These are phyloP conservation scores for Stachybotrys echinatus DNA, from an alignment of 2,329 filamentous ascomycete genomes.

Conservation along the genomic window DNA sequence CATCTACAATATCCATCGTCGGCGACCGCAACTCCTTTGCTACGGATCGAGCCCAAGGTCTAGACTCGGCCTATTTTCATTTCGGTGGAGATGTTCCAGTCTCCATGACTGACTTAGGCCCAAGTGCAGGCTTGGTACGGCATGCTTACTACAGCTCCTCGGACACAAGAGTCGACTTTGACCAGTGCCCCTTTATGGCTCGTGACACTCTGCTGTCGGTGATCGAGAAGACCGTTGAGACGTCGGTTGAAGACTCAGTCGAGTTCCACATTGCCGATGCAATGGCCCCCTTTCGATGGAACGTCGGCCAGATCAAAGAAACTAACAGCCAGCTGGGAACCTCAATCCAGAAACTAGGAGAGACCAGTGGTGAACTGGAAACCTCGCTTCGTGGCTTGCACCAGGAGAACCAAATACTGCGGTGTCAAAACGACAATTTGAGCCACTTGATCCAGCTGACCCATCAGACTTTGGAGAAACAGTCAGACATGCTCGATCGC, in stretches of 20 bases:
- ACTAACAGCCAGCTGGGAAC: too few species aligned
- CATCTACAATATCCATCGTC: too few species aligned
- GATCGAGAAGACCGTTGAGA: background rate
- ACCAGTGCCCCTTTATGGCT: background rate
- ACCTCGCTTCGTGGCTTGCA: constrained; percentile 9
- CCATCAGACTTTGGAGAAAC: constrained; percentile 11
- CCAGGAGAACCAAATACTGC: constrained; percentile 10
- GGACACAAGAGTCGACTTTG: background rate
- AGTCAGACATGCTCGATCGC: constrained; percentile 10
- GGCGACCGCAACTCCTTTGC: too few species aligned
- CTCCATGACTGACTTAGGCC: too few species aligned
- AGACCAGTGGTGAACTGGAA: background rate
- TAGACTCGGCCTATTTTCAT: too few species aligned
- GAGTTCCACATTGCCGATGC: constrained; percentile 27
- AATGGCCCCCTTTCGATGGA: constrained; percentile 20
- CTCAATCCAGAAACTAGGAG: background rate
- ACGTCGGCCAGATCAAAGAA: constrained; percentile 12
- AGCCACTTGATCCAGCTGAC: constrained; percentile 21
- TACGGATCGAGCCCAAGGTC: too few species aligned
- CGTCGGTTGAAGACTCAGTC: constrained; percentile 18
- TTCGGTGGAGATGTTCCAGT: too few species aligned
- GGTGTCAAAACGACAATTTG: constrained; percentile 14
- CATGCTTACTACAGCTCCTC: too few species aligned
- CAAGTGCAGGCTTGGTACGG: too few species aligned
- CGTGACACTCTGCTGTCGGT: background rate